These are phyloP conservation scores for Neurospora intermedia DNA, from an alignment of 495 filamentous ascomycete species.

Conservation along the genomic window DNA sequence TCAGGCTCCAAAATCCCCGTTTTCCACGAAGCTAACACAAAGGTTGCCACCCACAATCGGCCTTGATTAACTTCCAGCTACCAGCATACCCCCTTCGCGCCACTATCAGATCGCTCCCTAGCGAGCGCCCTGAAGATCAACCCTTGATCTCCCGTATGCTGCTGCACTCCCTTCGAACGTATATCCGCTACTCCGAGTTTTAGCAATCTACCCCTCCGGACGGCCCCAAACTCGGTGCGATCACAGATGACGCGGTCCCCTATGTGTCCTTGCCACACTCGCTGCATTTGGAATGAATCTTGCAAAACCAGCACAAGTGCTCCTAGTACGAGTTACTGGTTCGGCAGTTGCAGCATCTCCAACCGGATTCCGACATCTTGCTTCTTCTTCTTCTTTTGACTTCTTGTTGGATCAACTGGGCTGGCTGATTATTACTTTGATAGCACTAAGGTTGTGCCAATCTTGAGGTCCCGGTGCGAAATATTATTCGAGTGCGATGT, in stretches of 20 bases:
- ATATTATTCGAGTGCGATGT: neutral
- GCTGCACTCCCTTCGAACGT: neutral
- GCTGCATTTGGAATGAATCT: neutral
- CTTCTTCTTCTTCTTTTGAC: neutral
- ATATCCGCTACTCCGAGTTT: neutral
- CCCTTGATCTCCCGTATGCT: neutral
- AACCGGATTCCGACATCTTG: neutral
- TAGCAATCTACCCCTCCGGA: neutral
- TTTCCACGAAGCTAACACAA: neutral
- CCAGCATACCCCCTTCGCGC: neutral
- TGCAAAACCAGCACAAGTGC: neutral
- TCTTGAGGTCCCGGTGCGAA: neutral
- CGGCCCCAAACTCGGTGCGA: neutral
- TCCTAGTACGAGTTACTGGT: neutral
- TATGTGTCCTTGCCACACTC: neutral
- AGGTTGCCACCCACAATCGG: neutral
- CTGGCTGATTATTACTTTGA: too few relatives aligned
- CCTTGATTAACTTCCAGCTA: neutral
- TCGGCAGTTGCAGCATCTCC: neutral
- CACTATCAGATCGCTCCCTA: neutral
- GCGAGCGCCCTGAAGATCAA: neutral
- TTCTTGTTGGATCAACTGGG: neutral
- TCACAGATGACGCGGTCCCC: neutral
- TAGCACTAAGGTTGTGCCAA: neutral
- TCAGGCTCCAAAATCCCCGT: neutral